Base-by-base conservation (phyloP, 306 rosid species). In the Dalbergia cochinchinensis region DNA sequence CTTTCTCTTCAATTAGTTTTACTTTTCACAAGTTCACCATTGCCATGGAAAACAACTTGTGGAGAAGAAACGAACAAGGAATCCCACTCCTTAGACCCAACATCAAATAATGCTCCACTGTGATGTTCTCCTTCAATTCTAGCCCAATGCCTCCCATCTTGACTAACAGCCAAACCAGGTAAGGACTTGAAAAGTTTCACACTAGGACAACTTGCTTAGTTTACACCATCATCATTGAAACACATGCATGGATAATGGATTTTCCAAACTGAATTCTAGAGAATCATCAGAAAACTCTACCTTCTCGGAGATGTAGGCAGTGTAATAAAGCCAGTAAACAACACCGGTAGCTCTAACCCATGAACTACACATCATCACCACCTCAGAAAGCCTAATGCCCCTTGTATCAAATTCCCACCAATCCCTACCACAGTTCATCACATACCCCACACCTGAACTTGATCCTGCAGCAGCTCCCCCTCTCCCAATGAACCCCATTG, bases 121-220 rank as follows among this genome's bases (percentile, higher is more conserved):
- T 90, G 97, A 83, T 93, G 98, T 66, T 90, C 93, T 10, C 94
- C 94, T 84, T 91, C 97, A 81, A 93, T 88, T 82, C 96, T 91
- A 77, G 96, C 96, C 97, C 94, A 93, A 65, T 93, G 85, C 82
- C 92, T 87, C 70, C 97, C 94, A 77, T 91, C 97, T 83, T 89
- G 94, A 78, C 97, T 93, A 6, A 89, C 84, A 57, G 96, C 94
- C 80, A 93, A 88, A 59, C 96, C 94, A 16, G 93, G 94, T 72
- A 93, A 64, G 14, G 90, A 91, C 87, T 85, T 91, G 44, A 77
- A 83, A 69, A 85, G 73, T 62, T 79, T 79, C 70, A 78, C 69
- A 13, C 64, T 78, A 9, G 61, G 51, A 58, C 73, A 50, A 71
- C 50, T 61, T 13, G 8, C 70, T 42, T 33, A 19, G 68, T 16